Evolutionary conservation across 352 stramenopile genomes (phyloP).

Genomic region (Globisporangium okanoganense): DNA sequence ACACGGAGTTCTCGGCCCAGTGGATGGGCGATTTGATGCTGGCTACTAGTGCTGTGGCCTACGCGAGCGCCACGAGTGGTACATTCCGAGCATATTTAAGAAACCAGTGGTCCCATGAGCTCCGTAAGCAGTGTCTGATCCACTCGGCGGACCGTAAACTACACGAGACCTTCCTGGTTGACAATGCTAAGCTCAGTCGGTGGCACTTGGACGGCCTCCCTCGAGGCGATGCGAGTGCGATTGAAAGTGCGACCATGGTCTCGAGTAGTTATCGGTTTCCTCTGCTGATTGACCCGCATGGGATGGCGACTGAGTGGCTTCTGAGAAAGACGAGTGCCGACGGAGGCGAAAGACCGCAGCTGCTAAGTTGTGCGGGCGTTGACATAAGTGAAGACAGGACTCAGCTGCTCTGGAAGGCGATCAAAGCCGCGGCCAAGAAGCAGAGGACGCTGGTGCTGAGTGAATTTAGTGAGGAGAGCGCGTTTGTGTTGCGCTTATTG

Average conservation of each 20-base stretch:
- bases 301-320: conserved; percentile 51
- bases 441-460: conserved; percentile 39
- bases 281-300: conserved; percentile 57
- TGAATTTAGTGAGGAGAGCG: conserved; percentile 28
- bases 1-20: conserved; percentile 32
- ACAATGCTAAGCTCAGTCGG: conserved; percentile 25
- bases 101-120: conserved; percentile 29
- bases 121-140: conserved; percentile 27
- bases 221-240: conserved; percentile 23
- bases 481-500: conserved; percentile 30
- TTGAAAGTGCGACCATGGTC: conserved; percentile 45
- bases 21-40: conserved; percentile 65
- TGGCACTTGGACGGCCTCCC: conserved; percentile 47
- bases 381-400: conserved; percentile 12
- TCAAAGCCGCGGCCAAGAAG: conserved; percentile 34
- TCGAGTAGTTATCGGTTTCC: conserved; percentile 42
- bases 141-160: conserved; percentile 24
- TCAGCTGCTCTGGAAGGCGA: conserved; percentile 31
- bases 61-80: conserved; percentile 29
- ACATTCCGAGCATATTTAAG: conserved; percentile 22
- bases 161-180: conserved; percentile 32
- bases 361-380: conserved; percentile 6
- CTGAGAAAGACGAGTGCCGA: conserved; percentile 25
- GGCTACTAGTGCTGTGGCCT: conserved; percentile 44
- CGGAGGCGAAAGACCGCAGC: background rate